phyloP scores from a whole-genome alignment of 1,284 basidiomycete species.

The Cutaneotrichosporon curvatum region DNA sequence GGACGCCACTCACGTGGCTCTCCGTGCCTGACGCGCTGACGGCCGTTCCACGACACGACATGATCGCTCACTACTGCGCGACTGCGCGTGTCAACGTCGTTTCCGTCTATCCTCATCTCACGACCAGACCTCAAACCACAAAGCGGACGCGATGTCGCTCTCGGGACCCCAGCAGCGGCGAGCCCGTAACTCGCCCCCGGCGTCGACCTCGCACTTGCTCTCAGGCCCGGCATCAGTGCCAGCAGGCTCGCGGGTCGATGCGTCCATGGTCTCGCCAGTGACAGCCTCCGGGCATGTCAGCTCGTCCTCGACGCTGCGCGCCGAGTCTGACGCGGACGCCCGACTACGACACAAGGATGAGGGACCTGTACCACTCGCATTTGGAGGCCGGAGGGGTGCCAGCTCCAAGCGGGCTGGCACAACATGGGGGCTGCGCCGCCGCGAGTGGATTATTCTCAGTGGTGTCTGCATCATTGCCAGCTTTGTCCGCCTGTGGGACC shows the following conservation, averaged over 20 bases:
- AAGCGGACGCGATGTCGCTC: conserved; percentile 8
- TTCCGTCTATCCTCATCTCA: neutral
- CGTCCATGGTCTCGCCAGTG: neutral
- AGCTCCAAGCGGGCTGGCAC: conserved; percentile 14
- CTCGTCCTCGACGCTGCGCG: neutral
- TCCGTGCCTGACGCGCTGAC: no score
- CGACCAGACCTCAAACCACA: neutral
- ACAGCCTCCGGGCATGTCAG: no score
- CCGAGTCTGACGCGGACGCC: conserved; percentile 18
- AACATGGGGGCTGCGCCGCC: conserved; percentile 23
- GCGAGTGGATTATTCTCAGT: conserved; percentile 38
- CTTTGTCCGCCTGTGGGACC: conserved; percentile 66
- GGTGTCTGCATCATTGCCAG: conserved; percentile 52
- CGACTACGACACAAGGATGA: conserved; percentile 11
- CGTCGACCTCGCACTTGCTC: neutral
- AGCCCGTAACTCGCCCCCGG: neutral
- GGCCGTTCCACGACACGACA: conserved; percentile 1
- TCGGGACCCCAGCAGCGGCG: conserved; percentile 10
- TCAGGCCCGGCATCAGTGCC: conserved; percentile 2
- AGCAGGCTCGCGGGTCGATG: neutral
- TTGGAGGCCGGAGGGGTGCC: conserved; percentile 23
- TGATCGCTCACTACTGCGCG: neutral
- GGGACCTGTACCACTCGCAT: conserved; percentile 12
- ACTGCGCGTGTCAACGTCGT: neutral
- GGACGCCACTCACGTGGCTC: no score